Conservation (phyloP, 257 asterid genomes). For the Catharanthus roseus region DNA sequence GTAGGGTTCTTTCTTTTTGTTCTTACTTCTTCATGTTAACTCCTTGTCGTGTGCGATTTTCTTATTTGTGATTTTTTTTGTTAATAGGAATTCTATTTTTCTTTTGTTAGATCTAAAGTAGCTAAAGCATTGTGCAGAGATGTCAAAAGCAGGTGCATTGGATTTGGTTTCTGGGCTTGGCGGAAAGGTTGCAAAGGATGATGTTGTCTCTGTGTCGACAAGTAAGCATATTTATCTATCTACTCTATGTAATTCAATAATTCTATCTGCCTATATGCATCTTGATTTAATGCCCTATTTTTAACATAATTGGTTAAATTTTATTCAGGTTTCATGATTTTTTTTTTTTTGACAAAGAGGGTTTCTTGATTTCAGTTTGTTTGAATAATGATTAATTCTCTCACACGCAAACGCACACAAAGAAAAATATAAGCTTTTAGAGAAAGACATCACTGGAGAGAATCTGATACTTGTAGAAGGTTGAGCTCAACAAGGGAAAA, state of each 20-base stretch:
- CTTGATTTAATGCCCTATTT: background rate
- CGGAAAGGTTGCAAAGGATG: constrained; percentile 68
- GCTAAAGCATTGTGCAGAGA: constrained; percentile 19
- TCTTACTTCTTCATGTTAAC: background rate
- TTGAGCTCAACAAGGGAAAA: too few relatives aligned
- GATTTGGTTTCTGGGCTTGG: constrained; percentile 93
- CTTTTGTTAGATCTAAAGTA: background rate
- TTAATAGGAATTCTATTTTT: background rate
- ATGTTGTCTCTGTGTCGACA: constrained; percentile 77
- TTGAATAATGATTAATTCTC: background rate
- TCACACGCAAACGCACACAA: too few relatives aligned
- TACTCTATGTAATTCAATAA: background rate
- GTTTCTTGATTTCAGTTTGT: background rate
- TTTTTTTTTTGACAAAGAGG: too few relatives aligned
- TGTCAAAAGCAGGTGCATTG: constrained; percentile 73
- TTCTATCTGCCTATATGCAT: constrained; percentile 3
- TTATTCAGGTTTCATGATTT: too few relatives aligned
- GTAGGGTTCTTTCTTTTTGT: background rate
- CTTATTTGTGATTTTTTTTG: background rate
- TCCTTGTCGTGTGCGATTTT: too few relatives aligned
- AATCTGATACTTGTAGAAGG: too few relatives aligned
- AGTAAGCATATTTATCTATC: constrained; percentile 42
- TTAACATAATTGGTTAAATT: background rate
- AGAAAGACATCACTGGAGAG: too few relatives aligned
- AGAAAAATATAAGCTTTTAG: too few relatives aligned